Conservation (phyloP, 352 stramenopile genomes). For the Nothophytophthora sp. region DNA sequence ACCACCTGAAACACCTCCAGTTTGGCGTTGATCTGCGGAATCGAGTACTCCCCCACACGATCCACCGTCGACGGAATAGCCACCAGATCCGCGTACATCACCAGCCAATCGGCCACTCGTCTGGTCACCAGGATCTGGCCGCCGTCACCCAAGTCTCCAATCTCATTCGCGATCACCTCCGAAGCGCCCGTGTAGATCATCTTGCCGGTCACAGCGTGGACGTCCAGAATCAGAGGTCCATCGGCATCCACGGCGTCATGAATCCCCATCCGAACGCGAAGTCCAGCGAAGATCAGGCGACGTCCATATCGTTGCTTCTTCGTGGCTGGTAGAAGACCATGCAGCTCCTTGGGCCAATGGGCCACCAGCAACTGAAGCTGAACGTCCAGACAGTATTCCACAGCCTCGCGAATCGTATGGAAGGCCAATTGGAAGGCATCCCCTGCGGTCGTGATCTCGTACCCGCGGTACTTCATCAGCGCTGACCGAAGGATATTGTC, state of each 20-base stretch:
- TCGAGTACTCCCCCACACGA: slow-evolving; percentile 35
- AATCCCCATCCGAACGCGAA: slow-evolving; percentile 61
- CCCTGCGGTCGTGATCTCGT: slow-evolving; percentile 57
- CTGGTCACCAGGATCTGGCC: slow-evolving; percentile 51
- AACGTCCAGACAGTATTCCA: slow-evolving; percentile 57
- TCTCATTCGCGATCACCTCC: slow-evolving; percentile 48
- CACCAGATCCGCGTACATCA: slow-evolving; percentile 36
- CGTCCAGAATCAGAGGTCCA: slow-evolving; percentile 29
- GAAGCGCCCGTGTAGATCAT: slow-evolving; percentile 50
- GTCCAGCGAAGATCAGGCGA: slow-evolving; percentile 40
- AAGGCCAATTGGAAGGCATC: slow-evolving; percentile 63
- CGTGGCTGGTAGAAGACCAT: slow-evolving; percentile 34
- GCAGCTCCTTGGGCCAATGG: slow-evolving; percentile 43
- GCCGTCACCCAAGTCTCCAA: slow-evolving; percentile 47
- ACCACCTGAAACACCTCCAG: slow-evolving; percentile 41
- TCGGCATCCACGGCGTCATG: slow-evolving; percentile 40
- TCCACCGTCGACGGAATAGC: slow-evolving; percentile 28
- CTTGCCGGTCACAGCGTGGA: slow-evolving; percentile 46
- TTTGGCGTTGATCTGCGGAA: slow-evolving; percentile 34
- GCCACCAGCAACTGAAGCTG: slow-evolving; percentile 42
- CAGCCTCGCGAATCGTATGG: slow-evolving; percentile 50
- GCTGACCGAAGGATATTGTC: slow-evolving; percentile 44
- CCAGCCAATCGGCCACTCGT: slow-evolving; percentile 43
- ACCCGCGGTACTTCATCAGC: slow-evolving; percentile 47
- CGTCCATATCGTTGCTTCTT: slow-evolving; percentile 28